Base-by-base conservation (phyloP, 179 eudicot species). In the Silene vulgaris region DNA sequence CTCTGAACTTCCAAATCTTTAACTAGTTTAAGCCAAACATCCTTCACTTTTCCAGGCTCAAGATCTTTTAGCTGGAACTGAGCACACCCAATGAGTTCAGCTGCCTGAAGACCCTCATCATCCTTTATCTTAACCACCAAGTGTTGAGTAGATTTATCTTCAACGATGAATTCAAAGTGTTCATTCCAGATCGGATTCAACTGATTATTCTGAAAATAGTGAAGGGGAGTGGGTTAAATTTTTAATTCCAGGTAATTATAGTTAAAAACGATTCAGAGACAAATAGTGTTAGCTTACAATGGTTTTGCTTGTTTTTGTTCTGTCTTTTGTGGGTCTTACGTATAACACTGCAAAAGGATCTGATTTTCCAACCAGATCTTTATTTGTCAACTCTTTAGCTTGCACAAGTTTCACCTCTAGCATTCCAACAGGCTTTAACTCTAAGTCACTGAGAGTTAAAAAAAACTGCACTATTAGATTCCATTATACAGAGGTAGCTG, bases 101-200 rank as follows among this genome's bases (percentile, higher is more conserved):
- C 75, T 6, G 93, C 81, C 80, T 93, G 96, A 83, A 93, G 71
- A 71, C 96, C 96, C 82, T 93, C 98, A 23, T 93, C 97, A 79
- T 93, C 98, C 80, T 65, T 91, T 66, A 93, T 77, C 78, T 90
- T 93, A n/a, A 93, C 91, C 69, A 87, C 88, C 89, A 93, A 86
- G 65, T 91, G 88, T 75, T 93, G 98, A 60, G 98, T 93, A 29
- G 93, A 83, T 77, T 80, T 84, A 80, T 93, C 98, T 82, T 93
- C 98, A 72, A 93, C 88, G 30, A 86, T 82, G 79, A 93, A 93
- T 79, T 91, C 92, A 52, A 88, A 93, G 87, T 91, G 97, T 50
- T 93, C 98, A 75, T 93, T 93, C 98, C 98, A 93, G 59, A 93
- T 86, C 59, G 98, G 98, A 86, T 88, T 87, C 86, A 93, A 84